Percentiles rank a stretch among this genome's conserved stretches.
Evolutionary conservation across 1,139 yeast genomes (phyloP).

Genomic region (Pichia cactophila): DNA sequence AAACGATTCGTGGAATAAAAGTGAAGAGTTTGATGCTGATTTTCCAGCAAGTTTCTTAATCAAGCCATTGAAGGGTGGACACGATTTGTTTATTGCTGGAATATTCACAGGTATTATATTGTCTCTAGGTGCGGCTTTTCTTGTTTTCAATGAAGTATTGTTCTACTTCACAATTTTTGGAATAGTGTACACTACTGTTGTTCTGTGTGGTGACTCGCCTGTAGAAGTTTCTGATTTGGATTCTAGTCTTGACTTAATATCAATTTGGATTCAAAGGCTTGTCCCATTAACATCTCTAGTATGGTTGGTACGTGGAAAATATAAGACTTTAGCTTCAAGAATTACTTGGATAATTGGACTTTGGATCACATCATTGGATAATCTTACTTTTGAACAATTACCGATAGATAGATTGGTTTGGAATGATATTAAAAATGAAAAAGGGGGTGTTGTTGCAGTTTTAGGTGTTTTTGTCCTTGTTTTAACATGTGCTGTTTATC

Average conservation of each 20-base stretch:
- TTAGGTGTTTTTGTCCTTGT: constrained; percentile 40
- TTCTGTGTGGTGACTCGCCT: constrained; percentile 82
- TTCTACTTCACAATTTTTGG: constrained; percentile 67
- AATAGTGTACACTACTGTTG: constrained; percentile 43
- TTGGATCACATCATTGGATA: constrained; percentile 82
- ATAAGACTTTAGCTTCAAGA: constrained; percentile 19
- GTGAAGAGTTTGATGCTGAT: constrained; percentile 45
- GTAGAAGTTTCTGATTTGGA: constrained; percentile 45
- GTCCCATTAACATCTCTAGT: constrained; percentile 69
- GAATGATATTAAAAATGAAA: constrained; percentile 60
- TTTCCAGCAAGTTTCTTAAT: constrained; percentile 68
- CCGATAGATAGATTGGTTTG: constrained; percentile 81
- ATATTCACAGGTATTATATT: neutral
- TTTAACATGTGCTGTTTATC: constrained; percentile 52
- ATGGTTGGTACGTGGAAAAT: constrained; percentile 35
- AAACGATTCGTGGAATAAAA: constrained; percentile 30
- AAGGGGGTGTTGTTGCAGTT: constrained; percentile 71
- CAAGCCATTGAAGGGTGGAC: constrained; percentile 34
- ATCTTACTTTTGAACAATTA: constrained; percentile 77
- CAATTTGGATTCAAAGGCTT: constrained; percentile 65
- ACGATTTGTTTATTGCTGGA: constrained; percentile 1
- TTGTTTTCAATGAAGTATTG: neutral
- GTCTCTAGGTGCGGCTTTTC: neutral
- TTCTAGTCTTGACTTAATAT: constrained; percentile 38
- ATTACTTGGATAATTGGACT: constrained; percentile 28